Base-by-base conservation (phyloP, 2,329 filamentous ascomycete species). In the Stachybotrys chlorohalonatus region DNA sequence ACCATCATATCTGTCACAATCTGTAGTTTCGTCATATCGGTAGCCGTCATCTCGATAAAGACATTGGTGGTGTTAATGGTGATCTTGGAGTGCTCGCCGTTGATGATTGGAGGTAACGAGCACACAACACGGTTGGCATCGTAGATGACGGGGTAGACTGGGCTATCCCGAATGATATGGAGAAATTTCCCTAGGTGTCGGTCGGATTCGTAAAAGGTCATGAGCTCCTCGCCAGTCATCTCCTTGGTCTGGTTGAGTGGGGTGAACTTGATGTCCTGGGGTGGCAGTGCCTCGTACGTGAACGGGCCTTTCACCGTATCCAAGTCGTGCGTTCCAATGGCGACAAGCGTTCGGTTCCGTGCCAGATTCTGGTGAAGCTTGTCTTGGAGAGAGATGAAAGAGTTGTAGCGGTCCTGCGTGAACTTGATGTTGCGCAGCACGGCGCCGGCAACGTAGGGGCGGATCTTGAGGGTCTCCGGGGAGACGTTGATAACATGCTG, bases 331-430 rank as follows among this genome's bases (percentile, higher is more conserved):
- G 94, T 99, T 63, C 94, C 94, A 67, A 99, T 96, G 24, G 93
- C 89, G n/a, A 96, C 93, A 50, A 99, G 76, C 1, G 93, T 96
- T 64, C 94, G 80, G 72, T 97, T 89, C 58, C 94, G 85, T 51
- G 94, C 95, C 61, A 99, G 77, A 68, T 99, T 99, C 70, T 93
- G 88, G 76, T 99, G 94, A 51, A 99, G 83, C 77, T 99, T 99
- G 75, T 99, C 95, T 76, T 99, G 94, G 51, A 99, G 81, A 55
- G 87, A 83, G 69, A 99, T 99, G 87, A 99, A 99, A 66, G 91
- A 96, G 63, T 95, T 90, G 72, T 99, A 99, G 61, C 88, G 82
- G 62, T 86, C 89, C 75, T 94, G 81, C 63, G 89, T 92, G 79
- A 99, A 97, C 66, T 86, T 90, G 77, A 99, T 82, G 69, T 91